Percentiles rank a stretch among this genome's conserved stretches.
These are phyloP conservation scores for Xylariomycetidae sp. DNA, from an alignment of 2,329 filamentous ascomycete species.

Conservation along the genomic window DNA sequence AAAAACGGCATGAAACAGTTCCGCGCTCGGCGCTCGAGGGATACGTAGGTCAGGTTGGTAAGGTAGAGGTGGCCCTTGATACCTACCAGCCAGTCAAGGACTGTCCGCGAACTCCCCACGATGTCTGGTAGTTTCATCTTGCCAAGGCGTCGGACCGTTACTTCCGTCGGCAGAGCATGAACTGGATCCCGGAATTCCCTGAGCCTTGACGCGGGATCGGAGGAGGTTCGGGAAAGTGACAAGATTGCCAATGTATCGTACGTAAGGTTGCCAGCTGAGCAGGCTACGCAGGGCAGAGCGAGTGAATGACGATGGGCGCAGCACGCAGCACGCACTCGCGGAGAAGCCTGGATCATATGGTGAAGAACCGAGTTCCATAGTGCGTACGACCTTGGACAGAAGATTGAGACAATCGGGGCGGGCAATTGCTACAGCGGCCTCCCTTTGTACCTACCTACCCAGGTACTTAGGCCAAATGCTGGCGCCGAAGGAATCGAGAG, in stretches of 20 bases:
- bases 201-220: not conserved
- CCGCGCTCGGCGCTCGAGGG: no score
- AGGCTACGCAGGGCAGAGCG: not conserved
- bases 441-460: conserved; percentile 1
- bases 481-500: no score
- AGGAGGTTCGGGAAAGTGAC: not conserved
- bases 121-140: not conserved
- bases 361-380: no score
- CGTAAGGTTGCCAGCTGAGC: not conserved
- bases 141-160: conserved; percentile 3
- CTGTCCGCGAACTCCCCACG: not conserved
- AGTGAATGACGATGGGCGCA: no score
- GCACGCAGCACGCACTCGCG: no score
- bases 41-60: no score
- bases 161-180: not conserved
- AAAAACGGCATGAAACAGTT: no score
- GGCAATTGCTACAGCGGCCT: no score
- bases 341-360: no score
- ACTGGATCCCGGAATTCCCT: not conserved
- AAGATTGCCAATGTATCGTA: not conserved
- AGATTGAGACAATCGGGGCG: no score
- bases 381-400: no score
- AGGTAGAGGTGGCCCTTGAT: not conserved
- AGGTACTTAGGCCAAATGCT: no score
- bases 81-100: not conserved